Conservation (phyloP, 75 land plant species). For the Larix kaempferi region DNA sequence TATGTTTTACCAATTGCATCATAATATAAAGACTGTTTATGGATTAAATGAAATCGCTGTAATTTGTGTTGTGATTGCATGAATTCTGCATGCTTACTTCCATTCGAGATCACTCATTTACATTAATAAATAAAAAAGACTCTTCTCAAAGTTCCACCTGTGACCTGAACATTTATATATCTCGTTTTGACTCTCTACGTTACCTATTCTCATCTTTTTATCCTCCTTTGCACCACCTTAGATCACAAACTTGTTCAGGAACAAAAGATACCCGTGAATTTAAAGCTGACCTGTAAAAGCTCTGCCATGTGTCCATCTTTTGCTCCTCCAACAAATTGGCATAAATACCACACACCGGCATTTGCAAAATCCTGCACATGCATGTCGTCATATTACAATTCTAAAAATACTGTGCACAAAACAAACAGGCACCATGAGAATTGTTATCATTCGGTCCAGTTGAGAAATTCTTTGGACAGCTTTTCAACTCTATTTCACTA, state of each 20-base stretch:
- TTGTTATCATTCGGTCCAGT: not conserved
- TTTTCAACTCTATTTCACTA: not conserved
- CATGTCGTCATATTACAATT: not conserved
- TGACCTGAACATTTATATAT: too few relatives aligned
- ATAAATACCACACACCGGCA: slow-evolving; percentile 35
- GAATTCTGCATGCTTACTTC: too few relatives aligned
- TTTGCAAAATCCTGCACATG: slow-evolving; percentile 29
- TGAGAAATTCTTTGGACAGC: not conserved
- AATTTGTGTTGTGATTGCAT: too few relatives aligned
- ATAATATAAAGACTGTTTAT: too few relatives aligned
- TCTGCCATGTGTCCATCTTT: slow-evolving; percentile 23
- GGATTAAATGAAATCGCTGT: too few relatives aligned
- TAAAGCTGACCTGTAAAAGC: slow-evolving; percentile 25
- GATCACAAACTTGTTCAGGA: not conserved
- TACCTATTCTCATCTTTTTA: too few relatives aligned
- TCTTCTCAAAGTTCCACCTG: not conserved
- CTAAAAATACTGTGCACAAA: not conserved
- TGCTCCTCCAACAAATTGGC: slow-evolving; percentile 26
- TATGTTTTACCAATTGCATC: too few relatives aligned
- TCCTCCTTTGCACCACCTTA: not conserved
- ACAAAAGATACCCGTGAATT: not conserved
- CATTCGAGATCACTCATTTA: not conserved
- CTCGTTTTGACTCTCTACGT: too few relatives aligned
- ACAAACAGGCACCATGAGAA: not conserved
- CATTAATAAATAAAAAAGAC: not conserved